Evolutionary conservation across 2,329 filamentous ascomycete genomes (phyloP), one percentile per base, ranked within the genome.

Genomic region (Aspergillus fijiensis): DNA sequence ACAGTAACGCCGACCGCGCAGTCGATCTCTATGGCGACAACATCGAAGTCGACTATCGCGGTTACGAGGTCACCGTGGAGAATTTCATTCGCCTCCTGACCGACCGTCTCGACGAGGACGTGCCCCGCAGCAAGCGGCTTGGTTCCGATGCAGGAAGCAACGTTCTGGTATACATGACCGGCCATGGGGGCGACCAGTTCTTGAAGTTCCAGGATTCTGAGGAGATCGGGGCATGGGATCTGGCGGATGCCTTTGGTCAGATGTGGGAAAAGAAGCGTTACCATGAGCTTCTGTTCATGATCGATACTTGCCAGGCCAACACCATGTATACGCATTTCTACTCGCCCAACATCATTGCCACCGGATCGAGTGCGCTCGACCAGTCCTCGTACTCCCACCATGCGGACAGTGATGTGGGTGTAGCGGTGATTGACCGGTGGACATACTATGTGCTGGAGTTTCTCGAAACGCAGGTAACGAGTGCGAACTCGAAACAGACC

Each of bases 191-290:
- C 19, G 96, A 98, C 74, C 93, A 97, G 78, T 99, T 99, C 70
- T 79, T 99, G 60, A 99, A 99, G 76, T 99, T 99, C 72, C 95
- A 99, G 76, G 95, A 99, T 69, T 91, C 92, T 6, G 95, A 99
- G 76, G 95, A 99, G 78, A 98, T 99, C 66, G 93, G 92, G 58
- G 92, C 92, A 0, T 97, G 96, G 75, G 95, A 99, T 78, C 81
- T 99, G 59, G 95, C 96, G 5, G 92, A 99, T 76, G 95, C 95
- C 0, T 98, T 99, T 75, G 92, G 96, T 77, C 94, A 99, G 81
- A 99, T 99, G 95, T 97, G 93, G 91, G 95, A 99, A 84, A 99
- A 99, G 87, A 96, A 96, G 81, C 89, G 95, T 82, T 99, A 98
- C 77, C 91, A 98, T 75, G 95, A 99, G 78, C 88, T 99, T 68